Base-by-base conservation (phyloP, 805 yeast genomes). In the Cyberlindnera samutprakarnensis region DNA sequence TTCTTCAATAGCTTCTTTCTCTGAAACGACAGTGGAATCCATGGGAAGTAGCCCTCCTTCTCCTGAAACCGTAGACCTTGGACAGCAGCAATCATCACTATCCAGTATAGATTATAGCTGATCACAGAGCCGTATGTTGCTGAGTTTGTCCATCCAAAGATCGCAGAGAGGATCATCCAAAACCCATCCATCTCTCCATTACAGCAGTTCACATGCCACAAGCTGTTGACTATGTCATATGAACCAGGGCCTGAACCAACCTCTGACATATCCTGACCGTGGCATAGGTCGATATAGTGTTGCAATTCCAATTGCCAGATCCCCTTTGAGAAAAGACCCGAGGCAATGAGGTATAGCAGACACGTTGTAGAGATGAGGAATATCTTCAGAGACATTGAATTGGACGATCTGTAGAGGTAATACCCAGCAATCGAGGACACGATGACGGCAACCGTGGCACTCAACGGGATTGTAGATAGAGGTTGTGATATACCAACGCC, bases 181-280 rank as follows among this genome's bases (percentile, higher is more conserved):
- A 78, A 75, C 4, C 94, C 94, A 49, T 87, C 96, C n/a, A 72
- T 81, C 44, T 83, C 80, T 16, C 95, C 94, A 54, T 86, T 86
- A 60, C 96, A 87, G 56, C 95, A 86, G 57, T 87, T 85, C 17
- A 87, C 95, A 54, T 87, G 96, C 96, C 96, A 87, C 2, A 87
- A 77, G 6, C 92, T 76, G 29, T 67, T 71, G 14, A 70, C 43
- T 15, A 87, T 78, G 48, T 87, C 95, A 50, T 87, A 87, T 0
- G 94, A 81, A 0, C 96, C 96, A 0, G 95, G 95, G 0, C 96
- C 96, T 24, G 80, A 78, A 2, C 96, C 96, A 1, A 78, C 72
- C 57, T 87, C 96, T 25, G 84, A 70, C 52, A 85, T 81, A 47
- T 87, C 96, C 49, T 75, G 74, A 2, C 96, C 96, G 34, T 69